These are phyloP conservation scores for Leucoagaricus sp. DNA, from an alignment of 1,284 basidiomycete species.

Conservation along the genomic window DNA sequence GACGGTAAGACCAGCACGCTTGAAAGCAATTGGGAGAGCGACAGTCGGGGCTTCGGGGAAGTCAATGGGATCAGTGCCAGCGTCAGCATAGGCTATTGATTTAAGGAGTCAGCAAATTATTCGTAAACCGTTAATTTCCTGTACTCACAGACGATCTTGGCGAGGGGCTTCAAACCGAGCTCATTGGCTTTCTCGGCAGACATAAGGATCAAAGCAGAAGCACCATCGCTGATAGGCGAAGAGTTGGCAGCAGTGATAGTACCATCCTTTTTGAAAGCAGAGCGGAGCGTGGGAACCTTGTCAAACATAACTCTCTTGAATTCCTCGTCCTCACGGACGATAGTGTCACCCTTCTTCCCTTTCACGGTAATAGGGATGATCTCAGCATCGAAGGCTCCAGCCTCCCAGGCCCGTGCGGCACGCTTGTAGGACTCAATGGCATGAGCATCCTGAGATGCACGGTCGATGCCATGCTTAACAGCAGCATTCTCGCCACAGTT, in stretches of 20 bases:
- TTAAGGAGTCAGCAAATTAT: neutral
- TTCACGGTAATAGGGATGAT: conserved; percentile 94
- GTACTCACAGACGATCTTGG: conserved; percentile 83
- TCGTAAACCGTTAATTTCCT: too few relatives aligned
- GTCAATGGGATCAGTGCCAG: conserved; percentile 94
- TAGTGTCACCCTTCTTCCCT: conserved; percentile 90
- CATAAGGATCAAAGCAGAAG: conserved; percentile 94
- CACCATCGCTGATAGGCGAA: conserved; percentile 95
- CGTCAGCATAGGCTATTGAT: conserved; percentile 88
- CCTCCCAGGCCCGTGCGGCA: conserved; percentile 88
- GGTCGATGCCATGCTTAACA: conserved; percentile 80
- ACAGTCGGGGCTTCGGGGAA: conserved; percentile 96
- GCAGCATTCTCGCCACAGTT: conserved; percentile 93
- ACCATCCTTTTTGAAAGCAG: conserved; percentile 89
- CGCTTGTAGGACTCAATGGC: conserved; percentile 95
- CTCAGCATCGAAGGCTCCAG: conserved; percentile 85
- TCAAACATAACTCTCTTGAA: conserved; percentile 96
- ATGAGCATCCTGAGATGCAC: conserved; percentile 87
- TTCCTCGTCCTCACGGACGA: conserved; percentile 95
- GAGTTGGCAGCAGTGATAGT: conserved; percentile 96
- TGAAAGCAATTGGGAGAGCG: conserved; percentile 87
- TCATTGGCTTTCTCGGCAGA: conserved; percentile 89
- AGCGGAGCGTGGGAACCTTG: conserved; percentile 84
- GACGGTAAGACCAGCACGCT: conserved; percentile 82
- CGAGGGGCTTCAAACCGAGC: conserved; percentile 87